Conservation (phyloP, 768 basidiomycete genomes). For the Termitomyces sp. region DNA sequence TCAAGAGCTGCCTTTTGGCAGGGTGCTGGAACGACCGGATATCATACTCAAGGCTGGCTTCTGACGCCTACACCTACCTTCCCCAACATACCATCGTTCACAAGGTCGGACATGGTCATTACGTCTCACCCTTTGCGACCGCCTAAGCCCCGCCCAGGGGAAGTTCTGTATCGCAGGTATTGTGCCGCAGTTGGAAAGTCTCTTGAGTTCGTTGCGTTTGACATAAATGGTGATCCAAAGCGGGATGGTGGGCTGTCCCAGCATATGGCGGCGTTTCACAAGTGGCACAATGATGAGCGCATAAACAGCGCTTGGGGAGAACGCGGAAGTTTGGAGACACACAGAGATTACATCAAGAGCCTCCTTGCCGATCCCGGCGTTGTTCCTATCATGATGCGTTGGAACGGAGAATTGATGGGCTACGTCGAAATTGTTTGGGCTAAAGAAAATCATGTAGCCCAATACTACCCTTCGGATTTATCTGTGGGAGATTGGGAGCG, state of each 20-base stretch:
- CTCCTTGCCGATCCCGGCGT: conserved; percentile 31
- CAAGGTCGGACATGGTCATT: conserved; percentile 39
- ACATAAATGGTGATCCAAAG: conserved; percentile 21
- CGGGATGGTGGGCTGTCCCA: conserved; percentile 15
- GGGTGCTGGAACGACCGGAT: conserved; percentile 36
- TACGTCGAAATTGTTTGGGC: conserved; percentile 40
- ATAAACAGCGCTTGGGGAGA: conserved; percentile 43
- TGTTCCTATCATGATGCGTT: conserved; percentile 37
- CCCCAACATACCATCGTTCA: conserved; percentile 34
- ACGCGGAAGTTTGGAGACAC: conserved; percentile 35
- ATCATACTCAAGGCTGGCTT: conserved; percentile 21
- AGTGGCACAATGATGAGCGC: conserved; percentile 45
- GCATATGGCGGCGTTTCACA: conserved; percentile 39
- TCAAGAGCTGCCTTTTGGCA: conserved; percentile 43
- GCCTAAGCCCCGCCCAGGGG: conserved; percentile 33
- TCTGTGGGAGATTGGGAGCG: conserved; percentile 23
- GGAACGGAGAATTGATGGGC: conserved; percentile 39
- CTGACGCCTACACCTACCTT: conserved; percentile 22
- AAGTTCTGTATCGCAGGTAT: conserved; percentile 36
- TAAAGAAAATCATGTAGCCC: conserved; percentile 34
- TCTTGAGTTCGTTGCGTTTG: conserved; percentile 27
- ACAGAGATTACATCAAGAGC: conserved; percentile 31
- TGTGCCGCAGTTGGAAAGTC: conserved; percentile 25
- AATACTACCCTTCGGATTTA: conserved; percentile 20
- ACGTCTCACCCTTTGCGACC: conserved; percentile 48